phyloP scores from a whole-genome alignment of 441 rosid species.

The Erodium chrysanthum region DNA sequence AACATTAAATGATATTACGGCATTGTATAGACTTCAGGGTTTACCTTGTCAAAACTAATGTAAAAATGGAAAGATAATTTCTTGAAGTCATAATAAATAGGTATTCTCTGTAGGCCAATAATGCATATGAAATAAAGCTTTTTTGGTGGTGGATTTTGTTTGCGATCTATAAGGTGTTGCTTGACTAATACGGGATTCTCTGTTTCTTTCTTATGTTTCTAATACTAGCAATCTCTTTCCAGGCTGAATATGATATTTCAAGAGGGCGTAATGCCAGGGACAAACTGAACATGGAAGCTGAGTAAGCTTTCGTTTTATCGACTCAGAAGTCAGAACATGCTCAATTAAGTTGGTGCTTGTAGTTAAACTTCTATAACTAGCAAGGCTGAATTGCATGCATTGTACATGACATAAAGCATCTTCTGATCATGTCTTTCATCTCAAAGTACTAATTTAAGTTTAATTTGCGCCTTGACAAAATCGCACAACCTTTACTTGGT shows the following conservation, averaged over 20 bases:
- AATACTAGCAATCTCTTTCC: slow-evolving; percentile 19
- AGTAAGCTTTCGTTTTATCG: slow-evolving; percentile 40
- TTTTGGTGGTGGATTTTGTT: background rate
- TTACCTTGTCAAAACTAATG: background rate
- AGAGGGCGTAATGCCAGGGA: slow-evolving; percentile 53
- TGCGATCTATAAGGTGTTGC: background rate
- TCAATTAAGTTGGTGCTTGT: slow-evolving; percentile 6
- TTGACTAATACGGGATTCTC: background rate
- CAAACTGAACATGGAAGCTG: slow-evolving; percentile 63
- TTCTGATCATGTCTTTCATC: background rate
- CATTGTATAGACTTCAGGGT: background rate
- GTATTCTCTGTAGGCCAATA: background rate
- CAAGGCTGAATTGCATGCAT: slow-evolving; percentile 2
- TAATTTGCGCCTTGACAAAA: background rate
- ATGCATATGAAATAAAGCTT: background rate
- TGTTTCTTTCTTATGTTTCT: slow-evolving; percentile 12
- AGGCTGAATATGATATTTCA: slow-evolving; percentile 72
- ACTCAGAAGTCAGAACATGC: slow-evolving; percentile 17
- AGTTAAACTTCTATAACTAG: background rate
- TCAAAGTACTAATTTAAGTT: background rate
- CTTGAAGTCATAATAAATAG: background rate
- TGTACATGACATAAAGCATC: slow-evolving; percentile 3
- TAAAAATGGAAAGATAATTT: background rate
- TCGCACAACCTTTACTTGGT: background rate
- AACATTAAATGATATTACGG: background rate